A percentile compares a stretch with the other conserved stretches of the same genome.
phyloP scores from a whole-genome alignment of 768 basidiomycete genomes.

The Daedaleopsis nitida region DNA sequence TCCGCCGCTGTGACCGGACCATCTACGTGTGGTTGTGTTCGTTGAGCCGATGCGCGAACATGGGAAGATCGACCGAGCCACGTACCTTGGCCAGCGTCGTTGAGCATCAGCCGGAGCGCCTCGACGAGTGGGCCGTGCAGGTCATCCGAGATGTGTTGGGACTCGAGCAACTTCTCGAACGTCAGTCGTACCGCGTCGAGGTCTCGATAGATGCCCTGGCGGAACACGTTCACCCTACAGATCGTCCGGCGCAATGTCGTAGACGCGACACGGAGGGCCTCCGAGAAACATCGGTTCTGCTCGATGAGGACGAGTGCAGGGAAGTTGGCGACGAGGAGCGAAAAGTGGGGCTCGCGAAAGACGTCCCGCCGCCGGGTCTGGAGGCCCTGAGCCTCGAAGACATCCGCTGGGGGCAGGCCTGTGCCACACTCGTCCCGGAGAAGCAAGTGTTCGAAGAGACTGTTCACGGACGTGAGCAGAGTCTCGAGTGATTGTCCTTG shows the following conservation, averaged over 20 bases:
- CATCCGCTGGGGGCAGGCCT: constrained; percentile 43
- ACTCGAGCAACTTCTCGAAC: constrained; percentile 61
- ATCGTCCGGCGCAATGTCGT: constrained; percentile 56
- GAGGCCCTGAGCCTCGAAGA: constrained; percentile 70
- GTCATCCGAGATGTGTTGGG: constrained; percentile 27
- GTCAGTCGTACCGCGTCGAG: constrained; percentile 68
- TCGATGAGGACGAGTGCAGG: constrained; percentile 75
- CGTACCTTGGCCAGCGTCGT: constrained; percentile 61
- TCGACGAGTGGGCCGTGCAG: constrained; percentile 65
- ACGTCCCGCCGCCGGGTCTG: constrained; percentile 69
- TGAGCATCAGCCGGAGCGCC: constrained; percentile 67
- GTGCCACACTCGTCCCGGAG: constrained; percentile 51
- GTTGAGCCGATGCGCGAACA: not conserved
- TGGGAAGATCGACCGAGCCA: not conserved
- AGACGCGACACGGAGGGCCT: constrained; percentile 50
- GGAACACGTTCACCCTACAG: constrained; percentile 68
- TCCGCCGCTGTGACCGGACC: constrained; percentile 16
- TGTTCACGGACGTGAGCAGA: constrained; percentile 64
- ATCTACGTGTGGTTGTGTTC: not conserved
- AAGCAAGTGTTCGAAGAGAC: constrained; percentile 60
- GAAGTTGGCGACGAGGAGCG: constrained; percentile 59
- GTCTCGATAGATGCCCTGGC: constrained; percentile 75
- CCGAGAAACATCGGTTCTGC: constrained; percentile 54
- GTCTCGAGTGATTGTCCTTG: constrained; percentile 46
- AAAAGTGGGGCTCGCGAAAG: constrained; percentile 67